phyloP scores from a whole-genome alignment of 2,329 filamentous ascomycete species.

The Fonsecaea multimorphosa region DNA sequence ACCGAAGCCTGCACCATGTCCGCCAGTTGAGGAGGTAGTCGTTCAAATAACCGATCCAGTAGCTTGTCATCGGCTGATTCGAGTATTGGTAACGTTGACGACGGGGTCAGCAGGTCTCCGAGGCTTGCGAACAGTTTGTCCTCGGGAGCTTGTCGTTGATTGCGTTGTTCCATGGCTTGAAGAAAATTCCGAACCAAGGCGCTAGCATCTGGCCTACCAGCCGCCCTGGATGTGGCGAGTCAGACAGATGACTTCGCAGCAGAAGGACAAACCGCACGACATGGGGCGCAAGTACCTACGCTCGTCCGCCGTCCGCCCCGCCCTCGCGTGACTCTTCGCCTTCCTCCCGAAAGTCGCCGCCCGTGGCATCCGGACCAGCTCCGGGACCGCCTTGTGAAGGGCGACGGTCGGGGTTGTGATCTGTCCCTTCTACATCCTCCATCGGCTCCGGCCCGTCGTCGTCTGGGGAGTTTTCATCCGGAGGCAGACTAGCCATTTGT shows the following conservation, averaged over 20 bases:
- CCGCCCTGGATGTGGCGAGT: slow-evolving; percentile 59
- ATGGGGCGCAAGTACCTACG: slow-evolving; percentile 76
- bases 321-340: slow-evolving; percentile 87
- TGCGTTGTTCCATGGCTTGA: slow-evolving; percentile 71
- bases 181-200: slow-evolving; percentile 87
- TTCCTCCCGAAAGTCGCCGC: slow-evolving; percentile 89
- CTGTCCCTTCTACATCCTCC: slow-evolving; percentile 73
- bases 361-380: slow-evolving; percentile 83
- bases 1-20: slow-evolving; percentile 74
- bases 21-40: slow-evolving; percentile 79
- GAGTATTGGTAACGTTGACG: slow-evolving; percentile 78
- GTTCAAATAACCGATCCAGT: slow-evolving; percentile 75
- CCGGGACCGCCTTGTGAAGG: slow-evolving; percentile 72
- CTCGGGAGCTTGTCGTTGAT: slow-evolving; percentile 52
- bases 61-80: slow-evolving; percentile 68
- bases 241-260: slow-evolving; percentile 46
- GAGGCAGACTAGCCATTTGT: slow-evolving; percentile 70
- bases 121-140: slow-evolving; percentile 79
- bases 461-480: slow-evolving; percentile 58
- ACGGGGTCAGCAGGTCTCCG: slow-evolving; percentile 79
- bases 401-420: slow-evolving; percentile 64
- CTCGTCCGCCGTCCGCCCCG: slow-evolving; percentile 95
- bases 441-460: slow-evolving; percentile 75
- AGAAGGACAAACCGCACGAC: slow-evolving; percentile 20
- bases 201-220: slow-evolving; percentile 71